Base-by-base conservation (phyloP, 1,284 basidiomycete species). In the Tranzscheliella williamsii region DNA sequence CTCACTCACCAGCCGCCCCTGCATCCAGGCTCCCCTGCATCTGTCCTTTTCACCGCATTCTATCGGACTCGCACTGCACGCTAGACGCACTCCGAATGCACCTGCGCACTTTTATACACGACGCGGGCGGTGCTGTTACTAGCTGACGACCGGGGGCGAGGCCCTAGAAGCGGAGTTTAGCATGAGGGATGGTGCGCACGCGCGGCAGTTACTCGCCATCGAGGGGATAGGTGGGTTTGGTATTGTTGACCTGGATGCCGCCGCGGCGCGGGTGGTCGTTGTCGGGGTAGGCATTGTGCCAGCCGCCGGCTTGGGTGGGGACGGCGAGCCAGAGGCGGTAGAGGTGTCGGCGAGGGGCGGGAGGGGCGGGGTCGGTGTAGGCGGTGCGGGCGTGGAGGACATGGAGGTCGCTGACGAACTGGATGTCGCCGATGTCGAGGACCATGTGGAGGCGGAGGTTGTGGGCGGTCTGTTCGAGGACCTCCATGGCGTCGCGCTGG, bases 241-340 rank as follows among this genome's bases (percentile, higher is more conserved):
- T 76, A 12, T 77, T 45, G 56, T 80, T 70, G 29, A 79, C 67
- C 54, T 72, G 67, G 31, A 70, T 70, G 4, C 67, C 67, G 13
- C 79, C 78, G 15, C 80, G 55, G 44, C 78, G 73, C 31, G 62
- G 57, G 40, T 76, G 58, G 13, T 66, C 63, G 30, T 70, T 73
- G 55, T 81, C 80, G 9, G 69, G 72, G 67, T 73, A 80, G 4
- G 78, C 78, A 6, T 72, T 64, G 45, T 77, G 72, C 80, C 79
- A 80, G 2, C 79, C 80, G 8, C 79, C 79, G 50, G 80, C 72
- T 13, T 41, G 26, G 24, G 71, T 73, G 7, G 78, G 78, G 1
- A 79, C 79, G 2, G 78, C 70, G 23, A 81, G 63, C 80, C 80
- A 81, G 9, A 81, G 67, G n/a, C 80, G 69, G 52, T 81, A 74